Base-by-base conservation (phyloP, 1,284 basidiomycete species). In the Rhodotorula sp. region DNA sequence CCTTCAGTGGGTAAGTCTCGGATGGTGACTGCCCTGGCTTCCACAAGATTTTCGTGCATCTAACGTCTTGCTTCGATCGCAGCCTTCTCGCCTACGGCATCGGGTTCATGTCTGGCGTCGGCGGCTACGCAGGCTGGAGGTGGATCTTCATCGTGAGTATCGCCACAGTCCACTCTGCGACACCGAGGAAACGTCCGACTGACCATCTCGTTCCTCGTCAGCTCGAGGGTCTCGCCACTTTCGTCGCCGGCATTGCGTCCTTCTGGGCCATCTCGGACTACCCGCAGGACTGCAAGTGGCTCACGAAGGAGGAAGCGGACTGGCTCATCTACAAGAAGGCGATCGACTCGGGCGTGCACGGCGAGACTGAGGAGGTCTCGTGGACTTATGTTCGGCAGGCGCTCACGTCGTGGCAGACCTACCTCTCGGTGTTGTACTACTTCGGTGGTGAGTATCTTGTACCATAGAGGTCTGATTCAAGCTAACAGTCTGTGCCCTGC, bases 361-460 rank as follows among this genome's bases (percentile, higher is more conserved):
- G 77, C 18, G 77, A 78, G 57, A 71, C 73, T 21, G 71, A 69
- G n/a, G 59, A 69, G 8, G 61, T 77, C 31, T 67, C 63, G 26
- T 70, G 68, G 67, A 67, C 26, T 15, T 71, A 89, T 77, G 76
- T 90, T 45, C 80, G 81, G 78, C 82, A 84, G 28, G 87, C 87
- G 0, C 75, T 89, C 38, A 77, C 76, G 1, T 88, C 89, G 76
- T 90, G 89, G 89, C 88, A 90, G 80, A 82, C 87, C 19, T 87
- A 85, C 83, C 62, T 87, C 5, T 85, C 86, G 65, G 84, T 86
- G n/a, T 75, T 87, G 62, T 83, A 88, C 21, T 88, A 43, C 38
- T 43, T 43, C 10, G 38, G 38, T 43, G 38, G 38, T 43, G 10
- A 43, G 38, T 43, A 43, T 12, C 1, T 7, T 10, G 38, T 43